Conservation (phyloP, 257 asterid genomes). For the Linaria vulgaris region DNA sequence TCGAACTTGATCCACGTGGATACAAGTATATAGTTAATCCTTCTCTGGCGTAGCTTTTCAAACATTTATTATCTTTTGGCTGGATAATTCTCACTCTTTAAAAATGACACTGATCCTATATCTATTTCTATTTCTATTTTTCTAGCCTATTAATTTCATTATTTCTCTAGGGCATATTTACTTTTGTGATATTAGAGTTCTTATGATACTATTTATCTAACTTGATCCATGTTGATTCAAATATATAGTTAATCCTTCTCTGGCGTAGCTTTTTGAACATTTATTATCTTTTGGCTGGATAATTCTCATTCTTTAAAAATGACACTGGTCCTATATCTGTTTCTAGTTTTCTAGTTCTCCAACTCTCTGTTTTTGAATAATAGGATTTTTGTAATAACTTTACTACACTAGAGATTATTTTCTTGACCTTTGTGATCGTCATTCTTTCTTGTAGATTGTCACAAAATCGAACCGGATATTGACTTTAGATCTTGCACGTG, state of each 20-base stretch:
- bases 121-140: slow-evolving; percentile 19
- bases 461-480: slow-evolving; percentile 56
- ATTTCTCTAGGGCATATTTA: slow-evolving; percentile 24
- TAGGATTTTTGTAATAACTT: slow-evolving; percentile 12
- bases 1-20: slow-evolving; percentile 20
- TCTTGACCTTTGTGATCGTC: slow-evolving; percentile 18
- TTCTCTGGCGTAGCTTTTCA: slow-evolving; percentile 17
- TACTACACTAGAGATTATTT: slow-evolving; percentile 7
- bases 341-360: slow-evolving; percentile 14
- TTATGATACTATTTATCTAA: slow-evolving; percentile 22
- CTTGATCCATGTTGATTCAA: slow-evolving; percentile 10
- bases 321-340: slow-evolving; percentile 19
- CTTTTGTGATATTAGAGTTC: slow-evolving; percentile 4
- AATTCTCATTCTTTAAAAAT: slow-evolving; percentile 2
- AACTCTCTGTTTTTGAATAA: slow-evolving; percentile 7
- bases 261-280: slow-evolving; percentile 8
- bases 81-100: slow-evolving; percentile 14
- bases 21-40: background rate
- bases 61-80: slow-evolving; percentile 20
- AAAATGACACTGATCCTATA: slow-evolving; percentile 15
- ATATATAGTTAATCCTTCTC: slow-evolving; percentile 12
- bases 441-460: slow-evolving; percentile 54
- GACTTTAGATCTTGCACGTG: slow-evolving; percentile 60
- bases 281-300: slow-evolving; percentile 25
- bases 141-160: background rate